phyloP scores from a whole-genome alignment of 345 rosid genomes.

The Kernera saxatilis region DNA sequence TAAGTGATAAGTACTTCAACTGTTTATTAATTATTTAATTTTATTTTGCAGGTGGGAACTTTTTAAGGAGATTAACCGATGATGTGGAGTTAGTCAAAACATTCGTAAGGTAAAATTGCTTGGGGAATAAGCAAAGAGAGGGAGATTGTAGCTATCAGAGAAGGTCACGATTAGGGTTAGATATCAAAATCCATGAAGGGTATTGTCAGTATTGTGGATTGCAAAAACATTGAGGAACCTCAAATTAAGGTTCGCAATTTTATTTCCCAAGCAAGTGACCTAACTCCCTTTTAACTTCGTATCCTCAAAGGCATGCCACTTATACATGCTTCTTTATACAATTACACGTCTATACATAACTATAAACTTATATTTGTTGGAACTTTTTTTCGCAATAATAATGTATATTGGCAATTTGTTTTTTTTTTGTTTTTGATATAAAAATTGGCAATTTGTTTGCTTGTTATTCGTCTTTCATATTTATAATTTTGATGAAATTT shows the following conservation, averaged over 20 bases:
- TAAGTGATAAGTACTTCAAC: constrained; percentile 17
- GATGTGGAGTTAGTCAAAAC: constrained; percentile 27
- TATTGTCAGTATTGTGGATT: neutral
- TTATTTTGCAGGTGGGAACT: constrained; percentile 10
- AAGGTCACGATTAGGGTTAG: constrained; percentile 32
- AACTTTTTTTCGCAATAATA: too few species aligned
- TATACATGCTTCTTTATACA: neutral
- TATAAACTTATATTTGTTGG: neutral
- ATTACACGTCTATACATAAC: neutral
- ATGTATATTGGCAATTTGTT: neutral
- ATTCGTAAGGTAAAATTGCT: constrained; percentile 21
- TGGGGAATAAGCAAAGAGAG: constrained; percentile 25
- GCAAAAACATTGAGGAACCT: constrained; percentile 4
- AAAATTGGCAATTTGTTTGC: neutral
- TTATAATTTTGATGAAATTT: neutral
- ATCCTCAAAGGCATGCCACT: constrained; percentile 32
- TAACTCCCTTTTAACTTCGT: constrained; percentile 24
- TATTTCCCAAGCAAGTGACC: constrained; percentile 33
- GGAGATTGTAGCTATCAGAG: constrained; percentile 31
- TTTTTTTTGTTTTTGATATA: too few species aligned
- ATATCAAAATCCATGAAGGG: constrained; percentile 30
- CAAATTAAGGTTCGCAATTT: constrained; percentile 18
- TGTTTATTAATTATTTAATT: neutral
- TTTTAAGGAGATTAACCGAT: constrained; percentile 3
- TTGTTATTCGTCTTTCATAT: neutral